Evolutionary conservation across 1,284 basidiomycete genomes (phyloP).

Genomic region (Ustilago crameri): DNA sequence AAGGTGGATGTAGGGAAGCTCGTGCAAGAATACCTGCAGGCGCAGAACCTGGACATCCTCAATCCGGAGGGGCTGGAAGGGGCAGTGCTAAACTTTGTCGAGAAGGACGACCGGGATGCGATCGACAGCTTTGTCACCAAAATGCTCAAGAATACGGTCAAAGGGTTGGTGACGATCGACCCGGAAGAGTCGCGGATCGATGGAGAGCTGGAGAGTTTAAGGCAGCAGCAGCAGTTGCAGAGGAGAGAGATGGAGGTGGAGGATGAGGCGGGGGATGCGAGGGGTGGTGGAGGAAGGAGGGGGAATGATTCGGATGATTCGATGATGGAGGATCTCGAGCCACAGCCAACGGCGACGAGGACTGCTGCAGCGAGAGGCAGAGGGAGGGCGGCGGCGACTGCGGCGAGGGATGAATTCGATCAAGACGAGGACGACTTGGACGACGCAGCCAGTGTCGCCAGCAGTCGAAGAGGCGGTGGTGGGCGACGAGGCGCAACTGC

Average conservation of each 20-base stretch:
- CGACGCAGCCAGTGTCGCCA: conserved; percentile 15
- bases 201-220: conserved; percentile 41
- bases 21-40: conserved; percentile 56
- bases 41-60: conserved; percentile 62
- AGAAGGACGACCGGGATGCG: conserved; percentile 64
- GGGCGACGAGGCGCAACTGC: conserved; percentile 12
- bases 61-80: conserved; percentile 56
- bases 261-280: conserved; percentile 1
- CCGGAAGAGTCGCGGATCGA: conserved; percentile 55
- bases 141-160: conserved; percentile 47
- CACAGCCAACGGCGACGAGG: conserved; percentile 1
- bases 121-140: conserved; percentile 55
- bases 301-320: conserved; percentile 49
- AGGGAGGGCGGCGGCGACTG: conserved; percentile 3
- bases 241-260: conserved; percentile 24
- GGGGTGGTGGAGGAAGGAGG: conserved; percentile 2
- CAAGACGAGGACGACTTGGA: conserved; percentile 19
- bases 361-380: conserved; percentile 6
- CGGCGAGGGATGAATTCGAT: neutral
- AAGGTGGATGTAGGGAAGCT: conserved; percentile 57
- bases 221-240: conserved; percentile 33
- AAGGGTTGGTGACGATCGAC: conserved; percentile 46
- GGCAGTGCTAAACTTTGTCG: conserved; percentile 62
- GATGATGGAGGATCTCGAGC: conserved; percentile 54
- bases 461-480: conserved; percentile 11